Evolutionary conservation across 257 asterid species (phyloP).

Genomic region (Striga asiatica): DNA sequence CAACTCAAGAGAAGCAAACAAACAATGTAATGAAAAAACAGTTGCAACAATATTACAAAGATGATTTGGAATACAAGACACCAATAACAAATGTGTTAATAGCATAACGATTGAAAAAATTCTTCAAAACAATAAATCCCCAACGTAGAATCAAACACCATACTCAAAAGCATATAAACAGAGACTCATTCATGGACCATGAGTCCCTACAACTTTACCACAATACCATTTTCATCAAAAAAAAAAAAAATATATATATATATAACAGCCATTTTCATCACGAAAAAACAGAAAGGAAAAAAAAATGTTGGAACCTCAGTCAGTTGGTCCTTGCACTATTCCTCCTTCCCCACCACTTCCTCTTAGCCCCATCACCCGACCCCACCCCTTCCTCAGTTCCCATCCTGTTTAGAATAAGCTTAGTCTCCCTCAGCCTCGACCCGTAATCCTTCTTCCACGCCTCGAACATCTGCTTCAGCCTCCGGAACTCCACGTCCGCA

Average conservation of each 20-base stretch:
- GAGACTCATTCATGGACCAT: too few relatives aligned
- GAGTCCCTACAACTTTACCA: not conserved
- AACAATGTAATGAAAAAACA: too few relatives aligned
- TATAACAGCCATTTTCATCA: too few relatives aligned
- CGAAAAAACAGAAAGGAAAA: not conserved
- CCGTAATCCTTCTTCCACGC: slow-evolving; percentile 83
- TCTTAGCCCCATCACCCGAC: slow-evolving; percentile 34
- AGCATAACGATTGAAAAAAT: too few relatives aligned
- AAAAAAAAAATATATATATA: not conserved
- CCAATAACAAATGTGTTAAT: too few relatives aligned
- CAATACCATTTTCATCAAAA: not conserved
- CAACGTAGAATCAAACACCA: too few relatives aligned
- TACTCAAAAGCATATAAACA: not conserved
- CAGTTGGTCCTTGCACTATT: slow-evolving; percentile 33
- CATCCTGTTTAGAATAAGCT: slow-evolving; percentile 55
- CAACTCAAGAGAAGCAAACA: too few relatives aligned
- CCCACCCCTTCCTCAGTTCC: slow-evolving; percentile 36
- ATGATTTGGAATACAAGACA: too few relatives aligned
- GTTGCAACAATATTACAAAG: too few relatives aligned
- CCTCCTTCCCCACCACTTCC: slow-evolving; percentile 85
- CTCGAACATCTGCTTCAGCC: slow-evolving; percentile 73
- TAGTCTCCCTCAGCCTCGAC: slow-evolving; percentile 64
- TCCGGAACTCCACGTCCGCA: slow-evolving; percentile 60
- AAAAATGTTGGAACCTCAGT: not conserved
- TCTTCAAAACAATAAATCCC: too few relatives aligned